Evolutionary conservation across 1,284 basidiomycete species (phyloP), one percentile per base, ranked within the genome.

Genomic region (Ganoderma boninense): DNA sequence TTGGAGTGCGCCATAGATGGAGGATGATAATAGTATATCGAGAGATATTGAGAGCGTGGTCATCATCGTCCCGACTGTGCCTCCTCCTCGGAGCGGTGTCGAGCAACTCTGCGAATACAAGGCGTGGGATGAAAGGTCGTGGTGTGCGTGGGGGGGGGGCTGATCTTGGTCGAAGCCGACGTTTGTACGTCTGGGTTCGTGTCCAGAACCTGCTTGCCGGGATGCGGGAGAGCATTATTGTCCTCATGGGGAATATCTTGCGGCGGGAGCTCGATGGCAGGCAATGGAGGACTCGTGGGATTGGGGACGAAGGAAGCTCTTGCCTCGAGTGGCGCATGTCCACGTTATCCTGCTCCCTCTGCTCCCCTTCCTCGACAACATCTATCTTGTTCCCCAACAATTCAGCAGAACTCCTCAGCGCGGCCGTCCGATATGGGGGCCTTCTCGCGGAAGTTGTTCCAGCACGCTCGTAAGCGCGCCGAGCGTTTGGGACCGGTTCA

Each of bases 321-420:
- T 69, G 82, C 86, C 57, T 83, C 78, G 29, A 75, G 75, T 69
- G 83, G 82, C 63, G 78, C 79, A 35, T 57, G 32, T 32, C 16
- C 32, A 0, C 32, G 18, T 1, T 4, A 20, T 20, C 18, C 20
- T 14, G 59, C 11, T 23, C 38, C 59, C 14, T 40, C 60, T 43
- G 67, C 60, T 23, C 65, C 62, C 71, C 66, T 16, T n/a, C 71
- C 32, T 61, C 40, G 20, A 65, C 70, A 11, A 93, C 77, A 79
- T 95, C 94, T 6, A 87, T 84, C 83, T 95, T 96, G 80, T 94
- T 95, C 64, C 94, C 94, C 93, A 8, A 94, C 85, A 8, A 92
- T 87, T 69, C 89, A 90, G 75, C 92, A 93, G 77, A 90, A 95
- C 43, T 89, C 86, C 57, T 86, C 84, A 57, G 87, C 77, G 23